These are phyloP conservation scores for Metarhizium anisopliae DNA, from an alignment of 2,329 filamentous ascomycete genomes.

Conservation along the genomic window DNA sequence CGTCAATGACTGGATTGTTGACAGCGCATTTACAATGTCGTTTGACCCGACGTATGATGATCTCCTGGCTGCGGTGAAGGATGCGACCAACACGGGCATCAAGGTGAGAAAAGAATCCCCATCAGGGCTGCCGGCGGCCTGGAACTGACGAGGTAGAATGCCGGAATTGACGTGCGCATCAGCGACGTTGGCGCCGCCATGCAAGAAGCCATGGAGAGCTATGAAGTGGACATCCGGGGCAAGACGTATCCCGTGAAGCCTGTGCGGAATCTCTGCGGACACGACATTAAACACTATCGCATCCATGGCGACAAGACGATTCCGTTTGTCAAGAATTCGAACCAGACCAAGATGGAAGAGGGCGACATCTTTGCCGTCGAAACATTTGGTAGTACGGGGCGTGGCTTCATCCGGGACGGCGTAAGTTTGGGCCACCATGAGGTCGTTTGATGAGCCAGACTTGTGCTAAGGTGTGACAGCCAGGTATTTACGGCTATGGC, in stretches of 20 bases:
- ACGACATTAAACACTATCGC: slow-evolving; percentile 75
- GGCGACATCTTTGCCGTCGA: slow-evolving; percentile 89
- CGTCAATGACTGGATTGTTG: slow-evolving; percentile 66
- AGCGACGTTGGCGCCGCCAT: slow-evolving; percentile 72
- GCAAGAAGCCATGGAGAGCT: slow-evolving; percentile 85
- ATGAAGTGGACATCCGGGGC: slow-evolving; percentile 73
- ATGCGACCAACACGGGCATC: slow-evolving; percentile 75
- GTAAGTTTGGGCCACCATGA: slow-evolving; percentile 29
- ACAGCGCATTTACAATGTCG: slow-evolving; percentile 67
- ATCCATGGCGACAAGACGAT: slow-evolving; percentile 88
- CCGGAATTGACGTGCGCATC: slow-evolving; percentile 72
- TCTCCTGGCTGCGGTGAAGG: slow-evolving; percentile 60
- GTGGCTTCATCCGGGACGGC: slow-evolving; percentile 71
- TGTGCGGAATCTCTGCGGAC: slow-evolving; percentile 74
- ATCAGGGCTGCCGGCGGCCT: not conserved
- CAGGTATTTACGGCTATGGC: slow-evolving; percentile 42
- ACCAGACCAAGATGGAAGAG: slow-evolving; percentile 83
- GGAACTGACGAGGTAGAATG: slow-evolving; percentile 23
- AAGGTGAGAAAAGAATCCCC: slow-evolving; percentile 28
- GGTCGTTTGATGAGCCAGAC: not conserved
- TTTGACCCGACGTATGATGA: slow-evolving; percentile 67
- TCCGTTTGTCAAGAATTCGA: slow-evolving; percentile 74
- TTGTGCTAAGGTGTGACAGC: slow-evolving; percentile 17
- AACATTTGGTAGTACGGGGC: slow-evolving; percentile 85
- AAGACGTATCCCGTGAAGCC: slow-evolving; percentile 70